Evolutionary conservation across 2,329 filamentous ascomycete species (phyloP), one percentile per base, ranked within the genome.

Genomic region (Cordyceps fumosorosea): DNA sequence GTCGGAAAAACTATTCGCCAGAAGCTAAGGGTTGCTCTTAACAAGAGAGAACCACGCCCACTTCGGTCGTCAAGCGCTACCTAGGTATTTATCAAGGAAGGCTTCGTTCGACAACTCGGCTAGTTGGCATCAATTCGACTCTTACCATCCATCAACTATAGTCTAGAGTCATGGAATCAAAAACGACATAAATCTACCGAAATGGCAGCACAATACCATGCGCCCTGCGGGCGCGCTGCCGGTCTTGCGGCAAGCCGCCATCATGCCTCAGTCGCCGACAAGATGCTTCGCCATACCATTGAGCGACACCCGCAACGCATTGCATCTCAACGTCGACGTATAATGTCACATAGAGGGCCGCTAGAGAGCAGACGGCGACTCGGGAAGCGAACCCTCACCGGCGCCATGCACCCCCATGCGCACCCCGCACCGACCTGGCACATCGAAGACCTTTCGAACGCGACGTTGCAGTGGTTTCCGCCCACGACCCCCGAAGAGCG

Each of bases 311-410:
- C 67, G n/a, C 69, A 68, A 22, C 53, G 65, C 8, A 63, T 62
- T n/a, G 18, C 62, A 6, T 60, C 62, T 12, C 57, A 68, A 5
- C 64, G 65, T 26, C 71, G 76, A 54, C 67, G 64, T 34, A 64
- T 78, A 14, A 77, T 74, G 67, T 81, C 78, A 29, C 74, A 79
- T 7, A 79, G 80, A 0, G 83, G 83, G 0, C 82, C 83, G 0
- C 74, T 86, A 65, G 84, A 86, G 71, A 79, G 76, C 67, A 78
- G 81, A 34, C 81, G 80, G 34, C 77, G 83, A 7, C 67, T 80
- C 22, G 81, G 81, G 42, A 83, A 77, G 69, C 78, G 83, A 61
- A 78, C 77, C 57, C 83, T 85, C 76, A 81, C 79, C 22, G 81
- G 78, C 57, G 70, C 83, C 63, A 73, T 80, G 60, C 75, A 79